These are phyloP conservation scores for Wilhelminamyces savonicus DNA, from an alignment of 805 yeast species.

Conservation along the genomic window DNA sequence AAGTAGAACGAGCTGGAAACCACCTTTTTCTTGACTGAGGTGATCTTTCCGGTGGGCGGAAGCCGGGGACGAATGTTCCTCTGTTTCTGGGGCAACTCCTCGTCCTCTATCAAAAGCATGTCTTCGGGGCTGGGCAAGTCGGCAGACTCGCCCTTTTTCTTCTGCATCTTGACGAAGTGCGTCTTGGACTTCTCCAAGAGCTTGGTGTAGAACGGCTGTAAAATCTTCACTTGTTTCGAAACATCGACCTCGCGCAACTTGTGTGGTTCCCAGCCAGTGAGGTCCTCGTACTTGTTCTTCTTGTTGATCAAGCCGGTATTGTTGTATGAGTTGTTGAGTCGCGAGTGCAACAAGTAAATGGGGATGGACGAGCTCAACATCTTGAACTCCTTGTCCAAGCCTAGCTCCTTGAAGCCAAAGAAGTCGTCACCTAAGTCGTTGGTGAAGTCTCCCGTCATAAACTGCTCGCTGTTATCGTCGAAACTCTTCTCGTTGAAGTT, in stretches of 20 bases:
- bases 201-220: slow-evolving; percentile 46
- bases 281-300: slow-evolving; percentile 55
- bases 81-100: slow-evolving; percentile 74
- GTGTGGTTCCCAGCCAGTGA: no score
- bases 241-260: slow-evolving; percentile 54
- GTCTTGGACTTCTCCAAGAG: slow-evolving; percentile 39
- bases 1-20: slow-evolving; percentile 46
- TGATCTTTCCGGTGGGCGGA: slow-evolving; percentile 86
- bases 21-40: slow-evolving; percentile 59
- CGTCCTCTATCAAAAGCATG: slow-evolving; percentile 63
- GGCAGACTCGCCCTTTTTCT: slow-evolving; percentile 32
- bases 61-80: slow-evolving; percentile 70
- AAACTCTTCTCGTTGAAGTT: slow-evolving; percentile 74
- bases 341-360: slow-evolving; percentile 75
- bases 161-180: slow-evolving; percentile 33
- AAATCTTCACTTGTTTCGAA: slow-evolving; percentile 46
- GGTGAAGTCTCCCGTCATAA: slow-evolving; percentile 90
- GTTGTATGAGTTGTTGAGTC: slow-evolving; percentile 53
- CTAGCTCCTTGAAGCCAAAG: slow-evolving; percentile 93
- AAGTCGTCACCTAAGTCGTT: slow-evolving; percentile 94
- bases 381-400: slow-evolving; percentile 88
- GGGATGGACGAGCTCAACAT: slow-evolving; percentile 83
- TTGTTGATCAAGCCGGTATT: slow-evolving; percentile 39
- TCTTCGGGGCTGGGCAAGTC: slow-evolving; percentile 30
- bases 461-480: slow-evolving; percentile 88